Evolutionary conservation across 345 rosid genomes (phyloP), one percentile per base, ranked within the genome.

Genomic region (Citropsis articulata): DNA sequence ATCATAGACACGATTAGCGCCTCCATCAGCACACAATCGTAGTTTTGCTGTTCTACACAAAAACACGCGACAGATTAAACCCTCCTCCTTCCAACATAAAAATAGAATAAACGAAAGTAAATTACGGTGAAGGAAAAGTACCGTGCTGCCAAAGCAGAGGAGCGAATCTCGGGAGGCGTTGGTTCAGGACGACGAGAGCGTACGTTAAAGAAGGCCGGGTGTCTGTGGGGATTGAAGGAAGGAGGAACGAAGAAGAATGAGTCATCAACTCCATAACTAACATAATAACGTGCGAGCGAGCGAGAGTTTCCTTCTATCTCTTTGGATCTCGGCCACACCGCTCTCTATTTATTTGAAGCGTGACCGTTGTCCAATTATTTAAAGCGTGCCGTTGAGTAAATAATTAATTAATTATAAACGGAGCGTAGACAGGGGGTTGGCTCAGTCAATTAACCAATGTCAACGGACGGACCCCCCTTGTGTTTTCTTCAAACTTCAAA

Each of bases 11-110:
- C 98, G 99, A 79, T 97, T 97, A 63, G 99, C 99, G 72, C 99
- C 99, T 22, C 99, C 99, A 83, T 97, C 99, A 68, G 98, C 99
- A 64, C 98, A 97, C 65, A 94, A 67, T 72, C 91, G 93, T 70
- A 97, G 77, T 78, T 70, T 85, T 80, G 98, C 99, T 97, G 95
- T 82, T 86, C 90, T 84, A 84, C 78, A 80, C 80, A 69, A 42
- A 84, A 82, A 75, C 25, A 22, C 50, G 42, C 14, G 56, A 65
- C 73, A 56, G 18, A 18, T 55, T 69, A 80, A 60, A 2, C 33
- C 57, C 10, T 18, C 50, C 18, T 45, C 50, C 50, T 45, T 45
- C 12, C 22, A 14, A 30, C 16, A 35, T 40, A 30, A 24, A n/a
- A 76, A 42, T 1, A 19, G 8, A 40, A 14, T 40, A 27, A 50